Base-by-base conservation (phyloP, 176 grass and related monocot genomes). In the Musa acuminata region DNA sequence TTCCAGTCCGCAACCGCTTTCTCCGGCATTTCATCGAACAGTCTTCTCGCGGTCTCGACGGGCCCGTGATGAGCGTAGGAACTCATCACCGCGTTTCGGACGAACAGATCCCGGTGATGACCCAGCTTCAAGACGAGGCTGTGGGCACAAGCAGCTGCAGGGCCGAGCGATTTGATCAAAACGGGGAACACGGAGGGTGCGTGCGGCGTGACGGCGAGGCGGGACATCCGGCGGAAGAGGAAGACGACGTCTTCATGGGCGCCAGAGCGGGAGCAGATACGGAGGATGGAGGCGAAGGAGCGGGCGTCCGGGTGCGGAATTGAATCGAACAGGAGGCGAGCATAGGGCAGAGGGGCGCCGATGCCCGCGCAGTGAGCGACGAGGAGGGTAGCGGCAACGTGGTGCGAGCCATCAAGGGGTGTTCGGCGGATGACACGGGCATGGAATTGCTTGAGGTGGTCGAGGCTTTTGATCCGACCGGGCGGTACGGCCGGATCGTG, bases 11-110 rank as follows among this genome's bases (percentile, higher is more conserved):
- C 52, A 21, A 58, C 25, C 9, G 19, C 26, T 71, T 67, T 79
- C 26, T 57, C 65, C 3, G 64, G 52, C 77, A 79, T 79, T 70
- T 58, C 77, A 59, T 70, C 53, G 53, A 79, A 71, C 77, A 79
- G 20, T 3, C 21, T 58, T 17, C 69, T 53, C 0, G 77, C 66
- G 8, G 29, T 11, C 65, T 79, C 53, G 9, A 71, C 49, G 22
- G 66, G 27, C 25, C 77, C 77, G 23, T 19, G 24, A 22, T 49
- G 26, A 10, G 65, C 66, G 12, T 71, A 79, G 22, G 2, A 59
- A 12, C 55, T 58, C 77, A 79, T 22, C 52, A 79, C 19, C 17
- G 77, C 77, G 48, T 79, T 79, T 14, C 66, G 9, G 26, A 79
- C 66, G 52, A 49, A 59, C 11, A 6, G 53, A 1, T 75, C 72